Evolutionary conservation across 495 filamentous ascomycete species (phyloP).

Genomic region (Corynascus novoguineensis): DNA sequence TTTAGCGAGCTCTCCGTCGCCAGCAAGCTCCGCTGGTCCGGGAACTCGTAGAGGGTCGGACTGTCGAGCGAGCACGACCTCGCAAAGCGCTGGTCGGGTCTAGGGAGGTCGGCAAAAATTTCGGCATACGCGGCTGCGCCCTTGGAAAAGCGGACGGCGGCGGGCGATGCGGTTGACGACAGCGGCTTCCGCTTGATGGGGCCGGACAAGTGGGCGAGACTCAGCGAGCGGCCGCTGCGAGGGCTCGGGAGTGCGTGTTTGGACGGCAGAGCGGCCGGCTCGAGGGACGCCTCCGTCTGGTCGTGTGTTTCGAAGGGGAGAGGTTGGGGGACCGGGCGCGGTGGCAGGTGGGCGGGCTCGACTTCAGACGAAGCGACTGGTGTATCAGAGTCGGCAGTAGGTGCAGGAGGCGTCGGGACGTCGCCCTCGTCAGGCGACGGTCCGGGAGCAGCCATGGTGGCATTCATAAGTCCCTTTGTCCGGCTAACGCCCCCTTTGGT

Average conservation of each 20-base stretch:
- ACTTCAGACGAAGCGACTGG: constrained; percentile 27
- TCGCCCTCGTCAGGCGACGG: constrained; percentile 3
- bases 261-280: constrained; percentile 16
- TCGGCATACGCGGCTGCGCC: constrained; percentile 42
- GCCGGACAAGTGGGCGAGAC: constrained; percentile 26
- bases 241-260: constrained; percentile 26
- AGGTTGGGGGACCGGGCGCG: constrained; percentile 19
- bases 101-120: constrained; percentile 28
- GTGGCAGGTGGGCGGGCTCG: constrained; percentile 12
- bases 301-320: constrained; percentile 22
- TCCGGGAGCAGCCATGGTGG: constrained; percentile 23
- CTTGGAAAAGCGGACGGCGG: constrained; percentile 44
- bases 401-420: neutral
- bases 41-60: constrained; percentile 53
- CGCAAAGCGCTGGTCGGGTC: constrained; percentile 45
- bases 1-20: constrained; percentile 18
- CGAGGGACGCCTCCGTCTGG: constrained; percentile 27
- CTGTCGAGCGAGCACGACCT: constrained; percentile 50
- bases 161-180: constrained; percentile 46
- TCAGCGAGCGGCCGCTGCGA: constrained; percentile 28
- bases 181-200: constrained; percentile 52
- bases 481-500: constrained; percentile 2
- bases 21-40: constrained; percentile 24
- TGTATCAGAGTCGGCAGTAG: constrained; percentile 21
- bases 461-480: constrained; percentile 18